Base-by-base conservation (phyloP, 768 basidiomycete genomes). In the Lyophyllum atratum region DNA sequence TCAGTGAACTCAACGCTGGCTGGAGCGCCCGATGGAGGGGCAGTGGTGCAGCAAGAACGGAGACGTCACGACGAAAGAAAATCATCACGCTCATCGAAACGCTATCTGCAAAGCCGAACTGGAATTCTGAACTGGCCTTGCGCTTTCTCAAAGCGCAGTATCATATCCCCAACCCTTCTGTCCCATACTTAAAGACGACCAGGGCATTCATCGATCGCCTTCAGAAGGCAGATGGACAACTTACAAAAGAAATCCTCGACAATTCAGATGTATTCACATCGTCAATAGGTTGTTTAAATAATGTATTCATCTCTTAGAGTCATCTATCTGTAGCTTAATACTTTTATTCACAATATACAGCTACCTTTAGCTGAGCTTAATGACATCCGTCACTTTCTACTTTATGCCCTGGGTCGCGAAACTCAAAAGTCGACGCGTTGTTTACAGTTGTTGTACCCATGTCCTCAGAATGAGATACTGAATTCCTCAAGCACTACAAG, bases 1-100 rank as follows among this genome's bases (percentile, higher is more conserved):
- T 65, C 31, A 31, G 50, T 7, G 51, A 65, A 39, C 51, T 66
- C 10, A 55, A 42, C 14, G 28, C 29, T 14, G 46, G 17, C 21
- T 53, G 56, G 58, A 29, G 33, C 5, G 70, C 70, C 4, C 46
- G 59, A 11, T 73, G 72, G 70, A 55, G 59, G 25, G 67, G 70
- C 52, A 59, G 63, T 15, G 39, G 50, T 12, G 53, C 37, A 8
- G 48, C 59, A 21, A 70, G 66, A 51, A 68, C 68, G 1, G 63
- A 71, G 49, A 49, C 59, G 14, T 54, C 63, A 3, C 59, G 67
- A 9, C 59, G 64, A 28, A 63, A 62, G 48, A 66, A 64, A 25
- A 44, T 72, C 17, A 60, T 63, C 19, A 47, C 49, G 3, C 62
- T 73, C 2, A 59, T 73, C 19, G 56, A 66, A 10, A 31, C 31